Percentiles rank a stretch among this genome's conserved stretches.
phyloP scores from a whole-genome alignment of 164 flowering plant species.

The Houttuynia cordata region DNA sequence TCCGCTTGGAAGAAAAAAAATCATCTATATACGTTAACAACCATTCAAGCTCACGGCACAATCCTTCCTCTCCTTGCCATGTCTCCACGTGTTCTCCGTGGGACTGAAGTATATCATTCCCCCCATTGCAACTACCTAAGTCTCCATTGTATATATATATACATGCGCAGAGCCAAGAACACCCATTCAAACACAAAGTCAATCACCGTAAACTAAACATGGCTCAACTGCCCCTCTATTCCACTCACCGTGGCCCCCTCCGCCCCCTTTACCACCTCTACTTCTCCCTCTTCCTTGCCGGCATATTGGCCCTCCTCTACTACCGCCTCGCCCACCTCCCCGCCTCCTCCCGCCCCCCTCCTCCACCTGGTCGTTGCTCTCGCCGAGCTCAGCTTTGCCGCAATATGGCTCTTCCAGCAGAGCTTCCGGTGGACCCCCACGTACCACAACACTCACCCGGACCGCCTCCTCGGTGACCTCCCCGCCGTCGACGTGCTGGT shows the following conservation, averaged over 20 bases:
- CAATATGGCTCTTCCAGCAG: slow-evolving; percentile 19
- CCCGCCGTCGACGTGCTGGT: slow-evolving; percentile 18
- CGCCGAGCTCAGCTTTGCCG: slow-evolving; percentile 20
- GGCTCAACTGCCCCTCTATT: slow-evolving; percentile 9
- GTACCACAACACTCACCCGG: slow-evolving; percentile 9
- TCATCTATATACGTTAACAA: too few species aligned
- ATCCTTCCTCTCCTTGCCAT: too few species aligned
- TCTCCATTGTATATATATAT: too few species aligned
- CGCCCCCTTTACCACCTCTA: slow-evolving; percentile 21
- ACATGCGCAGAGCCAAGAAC: not conserved
- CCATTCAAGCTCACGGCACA: too few species aligned
- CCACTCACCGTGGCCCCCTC: slow-evolving; percentile 6
- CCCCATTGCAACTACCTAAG: too few species aligned
- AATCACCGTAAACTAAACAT: not conserved
- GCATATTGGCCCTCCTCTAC: slow-evolving; percentile 14
- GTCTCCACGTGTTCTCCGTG: too few species aligned
- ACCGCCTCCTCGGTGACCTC: slow-evolving; percentile 10
- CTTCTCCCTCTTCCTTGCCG: slow-evolving; percentile 10
- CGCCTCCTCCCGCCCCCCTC: not conserved
- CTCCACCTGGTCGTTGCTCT: slow-evolving; percentile 13
- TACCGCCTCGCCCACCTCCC: slow-evolving; percentile 15
- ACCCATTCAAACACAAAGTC: not conserved
- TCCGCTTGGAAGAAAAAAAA: too few species aligned
- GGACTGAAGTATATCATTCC: too few species aligned
- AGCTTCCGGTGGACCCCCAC: slow-evolving; percentile 28